Conservation (phyloP, 139 green algal species). For the Nannochloris sp. region DNA sequence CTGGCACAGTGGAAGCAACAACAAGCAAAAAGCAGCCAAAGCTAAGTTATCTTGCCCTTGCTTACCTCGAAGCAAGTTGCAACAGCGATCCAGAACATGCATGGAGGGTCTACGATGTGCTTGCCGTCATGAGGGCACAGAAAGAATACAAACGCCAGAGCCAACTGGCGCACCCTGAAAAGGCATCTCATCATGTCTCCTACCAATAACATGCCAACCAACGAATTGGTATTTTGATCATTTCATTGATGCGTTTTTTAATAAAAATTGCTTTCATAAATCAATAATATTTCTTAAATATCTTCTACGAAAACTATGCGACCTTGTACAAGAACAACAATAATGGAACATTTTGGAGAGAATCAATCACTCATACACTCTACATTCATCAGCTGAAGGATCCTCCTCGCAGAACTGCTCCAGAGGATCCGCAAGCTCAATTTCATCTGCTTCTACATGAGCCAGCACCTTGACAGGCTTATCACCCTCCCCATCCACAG, state of each 20-base stretch:
- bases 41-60: constrained; percentile 35
- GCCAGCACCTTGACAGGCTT: constrained; percentile 50
- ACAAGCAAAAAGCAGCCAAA: constrained; percentile 13
- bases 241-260: too few relatives aligned
- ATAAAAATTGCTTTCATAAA: too few relatives aligned
- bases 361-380: neutral
- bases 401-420: neutral
- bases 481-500: constrained; percentile 14
- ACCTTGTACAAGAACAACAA: too few relatives aligned
- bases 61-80: constrained; percentile 44
- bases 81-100: constrained; percentile 14
- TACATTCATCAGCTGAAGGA: neutral
- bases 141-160: constrained; percentile 32
- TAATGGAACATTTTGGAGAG: too few relatives aligned
- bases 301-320: too few relatives aligned
- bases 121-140: constrained; percentile 43
- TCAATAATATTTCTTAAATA: too few relatives aligned
- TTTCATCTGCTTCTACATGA: constrained; percentile 45
- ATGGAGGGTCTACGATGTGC: constrained; percentile 51
- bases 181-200: constrained; percentile 36
- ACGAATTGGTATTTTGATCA: too few relatives aligned
- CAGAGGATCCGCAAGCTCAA: neutral
- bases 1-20: too few relatives aligned
- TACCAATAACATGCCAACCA: neutral
- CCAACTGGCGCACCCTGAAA: constrained; percentile 28